Evolutionary conservation across 257 asterid genomes (phyloP).

Genomic region (Penstemon davidsonii): DNA sequence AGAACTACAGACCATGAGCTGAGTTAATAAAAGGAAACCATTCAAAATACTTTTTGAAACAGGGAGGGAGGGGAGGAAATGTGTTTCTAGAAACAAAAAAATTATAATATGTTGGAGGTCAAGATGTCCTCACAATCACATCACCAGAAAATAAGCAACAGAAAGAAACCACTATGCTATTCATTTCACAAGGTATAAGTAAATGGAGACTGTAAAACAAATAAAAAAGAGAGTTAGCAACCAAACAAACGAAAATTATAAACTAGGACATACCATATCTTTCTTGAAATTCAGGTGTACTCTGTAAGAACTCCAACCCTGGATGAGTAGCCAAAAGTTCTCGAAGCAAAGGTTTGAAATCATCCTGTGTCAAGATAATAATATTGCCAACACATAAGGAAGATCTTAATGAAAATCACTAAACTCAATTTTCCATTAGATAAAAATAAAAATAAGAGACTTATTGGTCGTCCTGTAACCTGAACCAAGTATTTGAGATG

Average conservation of each 20-base stretch:
- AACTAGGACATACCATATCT: slow-evolving; percentile 75
- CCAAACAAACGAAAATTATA: slow-evolving; percentile 4
- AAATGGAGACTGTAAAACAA: no score
- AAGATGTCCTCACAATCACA: no score
- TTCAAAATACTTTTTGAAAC: no score
- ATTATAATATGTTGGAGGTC: not conserved
- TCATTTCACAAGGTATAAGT: no score
- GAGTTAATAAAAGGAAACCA: not conserved
- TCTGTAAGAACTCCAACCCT: slow-evolving; percentile 94
- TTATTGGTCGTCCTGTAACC: slow-evolving; percentile 40
- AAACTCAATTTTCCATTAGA: slow-evolving; percentile 7
- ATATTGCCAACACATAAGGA: slow-evolving; percentile 22
- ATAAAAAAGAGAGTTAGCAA: not conserved
- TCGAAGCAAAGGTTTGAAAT: slow-evolving; percentile 91
- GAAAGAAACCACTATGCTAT: no score
- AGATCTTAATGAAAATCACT: slow-evolving; percentile 23
- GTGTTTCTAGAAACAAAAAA: not conserved
- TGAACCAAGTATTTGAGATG: slow-evolving; percentile 68
- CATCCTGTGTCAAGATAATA: slow-evolving; percentile 55
- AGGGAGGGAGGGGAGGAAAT: not conserved
- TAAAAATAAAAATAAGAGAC: not conserved
- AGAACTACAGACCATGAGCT: not conserved
- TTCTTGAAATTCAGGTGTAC: slow-evolving; percentile 99
- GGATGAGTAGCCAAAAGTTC: slow-evolving; percentile 98
- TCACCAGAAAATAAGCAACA: no score